phyloP scores from a whole-genome alignment of 202 grass and related monocot genomes.

The Schoenoplectus triqueter region DNA sequence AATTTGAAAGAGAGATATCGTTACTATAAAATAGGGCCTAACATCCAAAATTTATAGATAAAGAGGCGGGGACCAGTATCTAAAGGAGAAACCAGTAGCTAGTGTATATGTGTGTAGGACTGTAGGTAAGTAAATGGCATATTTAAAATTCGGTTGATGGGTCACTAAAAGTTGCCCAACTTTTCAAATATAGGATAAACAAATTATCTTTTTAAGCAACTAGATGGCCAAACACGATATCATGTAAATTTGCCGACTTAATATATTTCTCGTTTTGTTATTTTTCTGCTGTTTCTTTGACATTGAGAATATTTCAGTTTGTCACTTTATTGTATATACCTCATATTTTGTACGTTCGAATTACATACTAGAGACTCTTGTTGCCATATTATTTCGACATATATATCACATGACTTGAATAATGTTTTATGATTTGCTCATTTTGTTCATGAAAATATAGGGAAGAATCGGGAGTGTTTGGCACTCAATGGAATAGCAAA shows the following conservation, averaged over 20 bases:
- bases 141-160: slow-evolving; percentile 7
- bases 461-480: background rate
- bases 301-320: background rate
- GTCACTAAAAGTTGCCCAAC: background rate
- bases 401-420: background rate
- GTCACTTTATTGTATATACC: background rate
- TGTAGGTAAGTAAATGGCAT: background rate
- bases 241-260: background rate
- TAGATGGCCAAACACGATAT: background rate
- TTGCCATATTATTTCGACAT: no score
- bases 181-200: background rate
- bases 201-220: background rate
- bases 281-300: background rate
- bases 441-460: background rate
- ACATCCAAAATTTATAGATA: background rate
- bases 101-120: background rate
- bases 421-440: background rate
- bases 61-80: background rate
- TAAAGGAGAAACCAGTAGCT: background rate
- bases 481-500: no score
- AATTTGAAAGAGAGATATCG: background rate
- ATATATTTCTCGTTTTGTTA: background rate
- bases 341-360: background rate
- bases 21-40: slow-evolving; percentile 3
- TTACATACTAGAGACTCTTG: background rate